Base-by-base conservation (phyloP, 1,284 basidiomycete species). In the Lentinula novae-zelandiae region DNA sequence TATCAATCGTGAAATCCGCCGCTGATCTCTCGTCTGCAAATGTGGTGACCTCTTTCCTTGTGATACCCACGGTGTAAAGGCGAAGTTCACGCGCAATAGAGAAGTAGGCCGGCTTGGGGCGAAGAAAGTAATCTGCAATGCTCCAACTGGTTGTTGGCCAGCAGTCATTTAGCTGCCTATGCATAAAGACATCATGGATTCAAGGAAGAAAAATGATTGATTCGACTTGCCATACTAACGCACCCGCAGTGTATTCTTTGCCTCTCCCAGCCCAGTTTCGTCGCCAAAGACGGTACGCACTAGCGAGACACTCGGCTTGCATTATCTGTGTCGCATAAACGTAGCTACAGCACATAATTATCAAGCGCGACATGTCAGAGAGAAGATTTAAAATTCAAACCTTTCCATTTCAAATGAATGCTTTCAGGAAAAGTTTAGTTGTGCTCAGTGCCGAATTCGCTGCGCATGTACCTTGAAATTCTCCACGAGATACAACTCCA, bases 401-500 rank as follows among this genome's bases (percentile, higher is more conserved):
- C 86, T 90, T 69, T 93, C 89, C 77, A 95, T 90, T 69, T 95
- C 90, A 70, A 94, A 93, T 0, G 89, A 81, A 71, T 95, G 92
- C 73, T 58, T 20, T 46, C 44, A 17, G 12, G n/a, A 9, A 4
- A 27, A 38, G 10, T 46, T 36, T 4, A 56, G 6, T 56, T 10
- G 27, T 5, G 5, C 13, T 12, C 31, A 22, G 22, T 12, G 10
- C 10, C 2, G 13, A 17, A 6, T 8, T 17, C 13, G 20, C 15
- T 34, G 20, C 15, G 12, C n/a, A 10, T 15, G 6, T 42, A 58
- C 57, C 57, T 85, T 92, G 76, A 93, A 93, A 75, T 96, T 96
- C 74, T 96, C 94, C 70, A 93, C 80, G 51, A 96, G 81, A 73
- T 95, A 96, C 22, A 92, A 79, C 82, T 91, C 93, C n/a, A 96